Evolutionary conservation across 2,329 filamentous ascomycete species (phyloP).

Genomic region (Penicillium oxalicum): DNA sequence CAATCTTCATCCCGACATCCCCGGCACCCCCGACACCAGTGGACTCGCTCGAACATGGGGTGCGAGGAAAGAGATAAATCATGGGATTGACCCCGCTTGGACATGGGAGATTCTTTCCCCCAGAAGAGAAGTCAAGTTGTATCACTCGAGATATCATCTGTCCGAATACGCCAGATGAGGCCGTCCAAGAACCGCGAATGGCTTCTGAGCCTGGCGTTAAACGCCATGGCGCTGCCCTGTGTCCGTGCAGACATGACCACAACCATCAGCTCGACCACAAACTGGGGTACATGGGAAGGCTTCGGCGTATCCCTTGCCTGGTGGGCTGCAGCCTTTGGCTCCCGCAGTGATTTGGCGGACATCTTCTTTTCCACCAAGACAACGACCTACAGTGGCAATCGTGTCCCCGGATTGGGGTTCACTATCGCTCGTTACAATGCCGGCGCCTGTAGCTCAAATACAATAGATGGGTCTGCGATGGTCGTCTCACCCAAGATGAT

Average conservation of each 20-base stretch:
- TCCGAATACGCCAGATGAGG: background rate
- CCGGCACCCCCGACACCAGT: too few relatives aligned
- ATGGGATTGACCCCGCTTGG: too few relatives aligned
- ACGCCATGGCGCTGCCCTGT: background rate
- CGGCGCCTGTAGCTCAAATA: constrained; percentile 10
- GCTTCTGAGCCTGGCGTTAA: background rate
- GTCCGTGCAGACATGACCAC: constrained; percentile 5
- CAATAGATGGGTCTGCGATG: constrained; percentile 8
- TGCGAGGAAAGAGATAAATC: too few relatives aligned
- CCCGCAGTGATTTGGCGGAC: constrained; percentile 8
- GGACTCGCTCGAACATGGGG: too few relatives aligned
- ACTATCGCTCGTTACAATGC: constrained; percentile 13
- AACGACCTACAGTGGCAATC: constrained; percentile 4
- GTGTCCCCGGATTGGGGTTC: constrained; percentile 7
- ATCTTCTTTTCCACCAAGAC: constrained; percentile 7
- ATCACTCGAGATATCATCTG: too few relatives aligned
- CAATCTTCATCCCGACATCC: too few relatives aligned
- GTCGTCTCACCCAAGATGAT: constrained; percentile 8
- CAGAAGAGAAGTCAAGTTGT: too few relatives aligned
- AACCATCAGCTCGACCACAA: constrained; percentile 6
- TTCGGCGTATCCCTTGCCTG: constrained; percentile 11
- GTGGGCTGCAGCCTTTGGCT: constrained; percentile 11
- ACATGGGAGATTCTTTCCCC: too few relatives aligned
- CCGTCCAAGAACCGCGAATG: background rate
- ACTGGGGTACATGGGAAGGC: constrained; percentile 6